Base-by-base conservation (phyloP, 2,329 filamentous ascomycete species). In the Hypoxylon sp. region DNA sequence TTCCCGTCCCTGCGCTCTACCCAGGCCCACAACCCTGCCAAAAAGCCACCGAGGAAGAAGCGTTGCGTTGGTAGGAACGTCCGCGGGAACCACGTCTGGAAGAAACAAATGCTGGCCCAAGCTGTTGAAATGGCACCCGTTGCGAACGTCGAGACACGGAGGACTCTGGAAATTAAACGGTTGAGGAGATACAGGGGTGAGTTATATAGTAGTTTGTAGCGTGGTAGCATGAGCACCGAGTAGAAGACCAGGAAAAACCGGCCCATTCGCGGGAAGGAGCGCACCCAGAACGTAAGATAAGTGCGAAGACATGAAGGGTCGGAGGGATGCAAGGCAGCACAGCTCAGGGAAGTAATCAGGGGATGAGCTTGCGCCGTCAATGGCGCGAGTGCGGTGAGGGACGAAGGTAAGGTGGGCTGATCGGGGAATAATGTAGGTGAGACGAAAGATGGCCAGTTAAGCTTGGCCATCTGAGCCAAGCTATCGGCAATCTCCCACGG, bases 71-170 rank as follows among this genome's bases (percentile, higher is more conserved):
- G 87, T 0, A 97, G 82, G 7, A 93, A 82, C 5, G 84, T 85
- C 2, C 90, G 85, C 0, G 94, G 93, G 1, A 98, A 84, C 72
- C 90, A 85, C 47, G 85, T 81, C 77, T 97, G 92, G 82, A 97
- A 93, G 72, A 97, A 85, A 80, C 94, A 99, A 70, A 97, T 89
- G 59, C 88, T 90, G 0, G 89, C 93, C 95, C 95, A 99, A 30
- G 89, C 87, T 0, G 92, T 92, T 13, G 92, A 93, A 60, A 97
- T 88, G n/a, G 91, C 85, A 15, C 92, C 91, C 0, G 93, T 93
- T 50, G 93, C 80, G 72, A 97, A 93, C 4, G 92, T 83, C 0
- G 90, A 89, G 75, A 92, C 89, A 64, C 90, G 87, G 28, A 97
- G 83, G 19, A 94, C 89, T 30, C 84, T 84, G 32, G 87, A 85